phyloP scores from a whole-genome alignment of 2,329 filamentous ascomycete species.

The Verticillium zaregamsianum region DNA sequence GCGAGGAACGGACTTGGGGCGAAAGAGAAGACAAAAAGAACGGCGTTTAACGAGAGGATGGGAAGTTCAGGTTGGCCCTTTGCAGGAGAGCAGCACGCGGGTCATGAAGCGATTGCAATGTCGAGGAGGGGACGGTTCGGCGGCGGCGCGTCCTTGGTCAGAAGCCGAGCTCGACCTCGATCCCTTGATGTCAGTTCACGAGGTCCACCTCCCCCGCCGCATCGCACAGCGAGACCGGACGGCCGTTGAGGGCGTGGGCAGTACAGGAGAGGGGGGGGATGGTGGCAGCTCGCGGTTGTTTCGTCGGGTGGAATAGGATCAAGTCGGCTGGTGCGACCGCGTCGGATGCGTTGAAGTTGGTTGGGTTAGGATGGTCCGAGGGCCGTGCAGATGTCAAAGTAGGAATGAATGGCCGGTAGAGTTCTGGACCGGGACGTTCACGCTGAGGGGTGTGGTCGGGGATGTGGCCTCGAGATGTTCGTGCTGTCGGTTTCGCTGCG shows the following conservation, averaged over 20 bases:
- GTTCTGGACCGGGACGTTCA: background rate
- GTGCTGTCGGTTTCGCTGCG: no score
- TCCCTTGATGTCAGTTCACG: constrained; percentile 29
- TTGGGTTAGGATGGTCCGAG: background rate
- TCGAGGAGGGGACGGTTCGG: constrained; percentile 3
- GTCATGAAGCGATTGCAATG: background rate
- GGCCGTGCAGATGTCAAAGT: background rate
- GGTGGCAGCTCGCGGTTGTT: background rate
- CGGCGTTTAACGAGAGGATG: background rate
- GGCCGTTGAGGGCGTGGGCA: constrained; percentile 7
- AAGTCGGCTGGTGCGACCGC: constrained; percentile 5
- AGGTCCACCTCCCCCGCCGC: constrained; percentile 37
- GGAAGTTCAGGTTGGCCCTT: background rate
- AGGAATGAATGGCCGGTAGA: background rate
- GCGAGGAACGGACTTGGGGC: background rate
- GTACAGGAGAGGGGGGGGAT: background rate
- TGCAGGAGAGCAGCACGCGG: background rate
- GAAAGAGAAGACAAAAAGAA: background rate
- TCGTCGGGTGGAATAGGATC: background rate
- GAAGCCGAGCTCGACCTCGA: constrained; percentile 20
- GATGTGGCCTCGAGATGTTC: no score
- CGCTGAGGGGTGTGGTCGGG: background rate
- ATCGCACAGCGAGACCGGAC: constrained; percentile 33
- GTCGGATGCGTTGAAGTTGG: background rate
- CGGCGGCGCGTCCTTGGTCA: background rate